Conservation (phyloP, 2,329 filamentous ascomycete genomes). For the Alternaria atra region DNA sequence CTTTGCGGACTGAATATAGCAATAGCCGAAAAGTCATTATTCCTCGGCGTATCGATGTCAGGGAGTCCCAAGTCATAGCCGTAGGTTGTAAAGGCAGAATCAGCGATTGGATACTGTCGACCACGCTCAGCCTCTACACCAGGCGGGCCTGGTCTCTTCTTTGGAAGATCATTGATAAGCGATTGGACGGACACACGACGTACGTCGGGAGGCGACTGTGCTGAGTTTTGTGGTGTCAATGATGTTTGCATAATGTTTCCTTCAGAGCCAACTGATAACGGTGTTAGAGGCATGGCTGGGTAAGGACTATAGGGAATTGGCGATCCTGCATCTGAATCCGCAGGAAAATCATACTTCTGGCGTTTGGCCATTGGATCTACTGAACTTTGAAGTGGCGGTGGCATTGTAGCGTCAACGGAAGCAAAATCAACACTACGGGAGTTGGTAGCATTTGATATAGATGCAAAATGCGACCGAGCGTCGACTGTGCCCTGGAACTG, state of each 20-base stretch:
- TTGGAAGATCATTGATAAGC: constrained; percentile 56
- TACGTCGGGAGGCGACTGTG: constrained; percentile 54
- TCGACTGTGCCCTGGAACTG: constrained; percentile 37
- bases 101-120: constrained; percentile 42
- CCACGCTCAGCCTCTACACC: constrained; percentile 55
- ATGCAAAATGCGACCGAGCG: constrained; percentile 29
- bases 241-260: constrained; percentile 34
- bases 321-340: constrained; percentile 45
- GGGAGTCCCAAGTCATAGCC: constrained; percentile 75
- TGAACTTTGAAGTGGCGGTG: constrained; percentile 31
- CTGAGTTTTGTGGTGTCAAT: constrained; percentile 29
- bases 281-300: constrained; percentile 57
- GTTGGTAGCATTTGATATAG: constrained; percentile 27
- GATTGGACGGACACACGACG: constrained; percentile 71
- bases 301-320: constrained; percentile 54
- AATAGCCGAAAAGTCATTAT: constrained; percentile 75
- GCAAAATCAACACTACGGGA: constrained; percentile 24
- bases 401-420: constrained; percentile 37
- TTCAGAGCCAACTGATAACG: constrained; percentile 50
- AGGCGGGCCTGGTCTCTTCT: constrained; percentile 21
- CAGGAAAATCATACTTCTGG: constrained; percentile 38
- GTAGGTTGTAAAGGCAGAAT: constrained; percentile 61
- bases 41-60: constrained; percentile 74
- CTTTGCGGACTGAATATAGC: constrained; percentile 50
- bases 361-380: constrained; percentile 29